Conservation (phyloP, 805 yeast species). For the Zygosaccharomyces gambellarensis region DNA sequence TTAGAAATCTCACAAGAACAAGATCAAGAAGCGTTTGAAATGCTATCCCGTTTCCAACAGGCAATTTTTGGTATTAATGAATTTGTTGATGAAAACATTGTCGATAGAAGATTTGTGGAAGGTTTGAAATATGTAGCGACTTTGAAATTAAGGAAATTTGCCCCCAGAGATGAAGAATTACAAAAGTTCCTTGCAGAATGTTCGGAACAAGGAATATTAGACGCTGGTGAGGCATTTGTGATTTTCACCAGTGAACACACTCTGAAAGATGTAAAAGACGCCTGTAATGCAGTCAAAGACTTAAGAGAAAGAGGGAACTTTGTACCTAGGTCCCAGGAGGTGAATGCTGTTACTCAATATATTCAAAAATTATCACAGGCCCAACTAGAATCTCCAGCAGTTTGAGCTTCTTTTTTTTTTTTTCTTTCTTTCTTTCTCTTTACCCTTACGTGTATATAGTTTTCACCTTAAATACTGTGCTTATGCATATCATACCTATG, state of each 20-base stretch:
- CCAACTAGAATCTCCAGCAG: constrained; percentile 10
- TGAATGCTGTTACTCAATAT: constrained; percentile 35
- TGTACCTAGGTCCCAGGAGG: constrained; percentile 35
- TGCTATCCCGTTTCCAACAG: constrained; percentile 70
- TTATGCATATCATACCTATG: neutral
- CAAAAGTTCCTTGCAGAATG: constrained; percentile 27
- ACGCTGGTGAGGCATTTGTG: constrained; percentile 43
- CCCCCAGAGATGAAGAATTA: constrained; percentile 43
- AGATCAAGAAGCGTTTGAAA: constrained; percentile 58
- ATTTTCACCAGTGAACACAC: constrained; percentile 44
- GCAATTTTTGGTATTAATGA: constrained; percentile 84
- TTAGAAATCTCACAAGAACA: constrained; percentile 49
- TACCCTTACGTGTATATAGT: constrained; percentile 2
- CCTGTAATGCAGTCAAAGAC: constrained; percentile 40
- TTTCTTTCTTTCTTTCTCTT: neutral
- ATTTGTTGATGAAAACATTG: constrained; percentile 51
- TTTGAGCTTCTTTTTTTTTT: neutral
- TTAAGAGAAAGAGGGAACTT: constrained; percentile 41
- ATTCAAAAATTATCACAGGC: constrained; percentile 25
- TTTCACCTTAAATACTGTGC: neutral
- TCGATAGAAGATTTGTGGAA: constrained; percentile 53
- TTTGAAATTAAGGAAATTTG: constrained; percentile 57
- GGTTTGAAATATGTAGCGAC: constrained; percentile 70
- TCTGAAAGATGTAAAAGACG: constrained; percentile 38
- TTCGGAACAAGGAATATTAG: constrained; percentile 28